A percentile compares a stretch with the other conserved stretches of the same genome.
phyloP scores from a whole-genome alignment of 164 flowering plant genomes.

The Akebia trifoliata region DNA sequence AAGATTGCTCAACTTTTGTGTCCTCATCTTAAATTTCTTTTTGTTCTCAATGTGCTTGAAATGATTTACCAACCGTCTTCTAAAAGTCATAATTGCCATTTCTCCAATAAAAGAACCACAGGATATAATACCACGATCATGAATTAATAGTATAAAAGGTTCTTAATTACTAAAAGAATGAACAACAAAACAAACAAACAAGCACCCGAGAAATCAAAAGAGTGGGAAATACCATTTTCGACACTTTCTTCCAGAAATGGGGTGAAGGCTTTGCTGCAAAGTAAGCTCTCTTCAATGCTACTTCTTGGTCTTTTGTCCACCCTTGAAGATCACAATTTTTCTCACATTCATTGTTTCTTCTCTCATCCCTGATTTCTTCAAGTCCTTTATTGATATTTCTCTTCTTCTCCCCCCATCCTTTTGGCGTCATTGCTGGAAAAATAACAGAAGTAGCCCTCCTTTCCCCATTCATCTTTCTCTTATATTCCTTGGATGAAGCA shows the following conservation, averaged over 20 bases:
- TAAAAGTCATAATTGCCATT: too few species aligned
- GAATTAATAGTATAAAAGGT: too few species aligned
- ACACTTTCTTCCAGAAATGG: constrained; percentile 84
- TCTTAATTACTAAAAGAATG: background rate
- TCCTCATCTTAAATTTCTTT: too few species aligned
- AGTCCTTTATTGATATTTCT: background rate
- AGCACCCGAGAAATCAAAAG: background rate
- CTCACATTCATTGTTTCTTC: background rate
- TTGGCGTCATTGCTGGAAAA: background rate
- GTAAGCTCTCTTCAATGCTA: constrained; percentile 70
- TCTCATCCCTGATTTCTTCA: constrained; percentile 1
- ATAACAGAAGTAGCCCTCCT: background rate
- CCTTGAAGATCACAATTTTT: constrained; percentile 19
- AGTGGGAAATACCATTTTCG: constrained; percentile 53
- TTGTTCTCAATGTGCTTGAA: too few species aligned
- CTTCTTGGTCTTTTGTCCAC: constrained; percentile 81
- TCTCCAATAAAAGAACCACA: too few species aligned
- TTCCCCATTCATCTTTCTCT: background rate
- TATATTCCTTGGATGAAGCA: background rate
- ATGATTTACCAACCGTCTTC: too few species aligned
- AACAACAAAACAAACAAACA: background rate
- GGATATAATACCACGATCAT: too few species aligned
- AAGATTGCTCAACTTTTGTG: too few species aligned
- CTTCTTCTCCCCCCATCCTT: constrained; percentile 8
- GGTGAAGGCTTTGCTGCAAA: constrained; percentile 69